Conservation (phyloP, 192 early-diverging fungal species). For the Backusella tuberculispora region DNA sequence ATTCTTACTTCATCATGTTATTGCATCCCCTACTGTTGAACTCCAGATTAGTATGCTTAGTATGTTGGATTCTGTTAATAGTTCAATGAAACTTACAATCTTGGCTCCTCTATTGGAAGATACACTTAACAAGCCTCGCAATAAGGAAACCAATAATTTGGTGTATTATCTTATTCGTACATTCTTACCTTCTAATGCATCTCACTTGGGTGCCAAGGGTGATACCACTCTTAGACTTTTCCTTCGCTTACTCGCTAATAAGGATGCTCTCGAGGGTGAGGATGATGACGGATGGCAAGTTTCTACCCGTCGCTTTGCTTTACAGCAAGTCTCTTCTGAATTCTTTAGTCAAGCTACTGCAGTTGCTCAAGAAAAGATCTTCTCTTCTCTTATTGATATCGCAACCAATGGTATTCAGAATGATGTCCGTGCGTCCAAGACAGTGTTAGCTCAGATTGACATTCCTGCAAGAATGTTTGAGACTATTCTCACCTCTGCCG, state of each 20-base stretch:
- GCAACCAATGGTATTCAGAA: slow-evolving; percentile 55
- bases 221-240: slow-evolving; percentile 54
- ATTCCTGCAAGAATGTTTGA: slow-evolving; percentile 37
- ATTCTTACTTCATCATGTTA: slow-evolving; percentile 61
- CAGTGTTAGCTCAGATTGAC: slow-evolving; percentile 45
- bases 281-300: slow-evolving; percentile 50
- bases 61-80: slow-evolving; percentile 51
- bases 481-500: background rate
- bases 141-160: slow-evolving; percentile 34
- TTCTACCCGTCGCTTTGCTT: slow-evolving; percentile 50
- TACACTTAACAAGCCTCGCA: slow-evolving; percentile 45
- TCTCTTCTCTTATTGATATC: slow-evolving; percentile 53
- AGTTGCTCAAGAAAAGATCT: slow-evolving; percentile 51
- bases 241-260: slow-evolving; percentile 51
- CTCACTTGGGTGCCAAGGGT: slow-evolving; percentile 52
- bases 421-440: slow-evolving; percentile 51
- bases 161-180: slow-evolving; percentile 54
- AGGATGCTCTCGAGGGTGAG: slow-evolving; percentile 37
- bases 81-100: slow-evolving; percentile 61
- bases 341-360: slow-evolving; percentile 46
- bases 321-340: slow-evolving; percentile 45
- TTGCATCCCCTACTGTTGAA: slow-evolving; percentile 43
- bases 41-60: slow-evolving; percentile 57
- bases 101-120: slow-evolving; percentile 63
- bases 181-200: slow-evolving; percentile 52